Percentiles rank a stretch among this genome's conserved stretches.
These are phyloP conservation scores for Glebionis coronaria DNA, from an alignment of 129 eudicot species.

Conservation along the genomic window DNA sequence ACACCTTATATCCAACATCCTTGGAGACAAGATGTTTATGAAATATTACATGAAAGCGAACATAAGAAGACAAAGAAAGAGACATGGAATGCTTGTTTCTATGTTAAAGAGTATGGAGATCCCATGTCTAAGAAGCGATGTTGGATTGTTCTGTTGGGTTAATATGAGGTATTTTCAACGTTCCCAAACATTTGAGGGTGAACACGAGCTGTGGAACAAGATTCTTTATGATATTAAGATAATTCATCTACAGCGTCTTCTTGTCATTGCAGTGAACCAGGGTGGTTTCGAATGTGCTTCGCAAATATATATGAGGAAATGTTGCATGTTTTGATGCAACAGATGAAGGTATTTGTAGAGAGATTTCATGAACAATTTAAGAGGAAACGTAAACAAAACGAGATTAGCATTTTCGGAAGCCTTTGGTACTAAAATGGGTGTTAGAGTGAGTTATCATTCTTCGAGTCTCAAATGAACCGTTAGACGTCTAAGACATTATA, in stretches of 20 bases:
- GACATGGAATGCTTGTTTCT: slow-evolving; percentile 35
- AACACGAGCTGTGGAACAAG: slow-evolving; percentile 48
- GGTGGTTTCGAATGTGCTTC: slow-evolving; percentile 67
- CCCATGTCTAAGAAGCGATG: slow-evolving; percentile 51
- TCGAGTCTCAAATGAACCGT: slow-evolving; percentile 8
- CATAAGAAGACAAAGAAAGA: slow-evolving; percentile 32
- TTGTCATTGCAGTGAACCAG: slow-evolving; percentile 64
- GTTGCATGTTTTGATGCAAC: slow-evolving; percentile 29
- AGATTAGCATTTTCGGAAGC: not conserved
- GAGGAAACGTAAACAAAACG: not conserved
- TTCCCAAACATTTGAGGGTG: slow-evolving; percentile 48
- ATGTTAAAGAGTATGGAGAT: slow-evolving; percentile 34
- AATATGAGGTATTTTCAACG: slow-evolving; percentile 45
- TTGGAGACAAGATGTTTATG: slow-evolving; percentile 43
- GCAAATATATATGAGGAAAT: slow-evolving; percentile 48
- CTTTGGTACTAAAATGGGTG: too few relatives aligned
- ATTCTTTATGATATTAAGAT: slow-evolving; percentile 37
- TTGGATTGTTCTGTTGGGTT: too few relatives aligned
- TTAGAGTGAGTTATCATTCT: slow-evolving; percentile 34
- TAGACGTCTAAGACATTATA: slow-evolving; percentile 14
- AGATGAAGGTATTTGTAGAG: slow-evolving; percentile 37
- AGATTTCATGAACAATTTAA: not conserved
- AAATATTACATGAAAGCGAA: slow-evolving; percentile 37
- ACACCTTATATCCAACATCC: slow-evolving; percentile 46
- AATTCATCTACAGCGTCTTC: slow-evolving; percentile 63